Base-by-base conservation (phyloP, 768 basidiomycete species). In the Agrocybe praecox region DNA sequence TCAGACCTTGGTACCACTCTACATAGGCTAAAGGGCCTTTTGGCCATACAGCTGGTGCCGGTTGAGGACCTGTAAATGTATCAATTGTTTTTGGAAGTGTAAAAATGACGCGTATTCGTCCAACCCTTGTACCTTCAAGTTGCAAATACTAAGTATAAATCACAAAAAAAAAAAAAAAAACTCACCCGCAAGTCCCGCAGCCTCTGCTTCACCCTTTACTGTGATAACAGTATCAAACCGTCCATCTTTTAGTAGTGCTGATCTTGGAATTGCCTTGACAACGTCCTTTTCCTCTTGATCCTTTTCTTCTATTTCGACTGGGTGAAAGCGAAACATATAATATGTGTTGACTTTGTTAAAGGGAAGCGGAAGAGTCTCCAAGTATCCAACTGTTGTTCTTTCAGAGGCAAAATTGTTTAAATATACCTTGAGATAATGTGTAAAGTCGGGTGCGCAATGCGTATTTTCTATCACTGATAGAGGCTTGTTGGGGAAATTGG, bases 161-260 rank as follows among this genome's bases (percentile, higher is more conserved):
- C 26, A 7, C 19, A n/a, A 32, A 21, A 44, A 40, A 42, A 18
- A 42, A n/a, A 6, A 33, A 1, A 46, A 24, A 34, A 23, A 18
- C 19, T 24, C 29, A 49, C 45, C 46, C 43, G 26, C 17, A 23
- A 67, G 18, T 7, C 62, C 61, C 42, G 69, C 26, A 29, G 26
- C 26, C 4, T 72, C 64, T 21, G 68, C 68, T 45, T 33, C 43
- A 46, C 62, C 47, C 2, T 43, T 49, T n/a, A 52, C 34, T 6
- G 65, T 46, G 8, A 70, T 53, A 6, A 67, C 64, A 42, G 67
- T 67, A 56, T 72, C 69, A 65, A 69, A 70, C 1, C 62, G 53
- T 2, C 67, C 60, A 56, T 53, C 17, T 22, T 62, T 49, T 46
- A 19, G 18, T 10, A 48, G 18, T 36, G 44, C 24, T 14, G 62